Conservation (phyloP, 148 eudicot species). For the Camellia sinensis region DNA sequence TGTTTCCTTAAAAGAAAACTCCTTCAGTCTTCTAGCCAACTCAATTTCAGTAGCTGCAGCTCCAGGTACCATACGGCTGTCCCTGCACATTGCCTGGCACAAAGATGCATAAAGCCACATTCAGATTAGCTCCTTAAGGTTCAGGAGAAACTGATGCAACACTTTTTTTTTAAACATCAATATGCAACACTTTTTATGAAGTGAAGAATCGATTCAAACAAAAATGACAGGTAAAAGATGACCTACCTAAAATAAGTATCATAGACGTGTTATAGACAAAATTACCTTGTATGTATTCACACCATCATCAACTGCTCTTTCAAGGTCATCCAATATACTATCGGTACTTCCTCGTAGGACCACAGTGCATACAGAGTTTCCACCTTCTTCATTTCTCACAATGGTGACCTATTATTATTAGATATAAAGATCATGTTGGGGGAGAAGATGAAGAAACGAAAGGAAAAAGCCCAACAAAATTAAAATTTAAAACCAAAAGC, state of each 20-base stretch:
- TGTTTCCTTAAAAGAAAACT: no score
- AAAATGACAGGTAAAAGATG: no score
- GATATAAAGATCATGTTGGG: background rate
- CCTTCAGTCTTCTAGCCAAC: no score
- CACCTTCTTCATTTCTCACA: conserved; percentile 93
- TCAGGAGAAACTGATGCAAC: background rate
- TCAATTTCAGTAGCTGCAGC: no score
- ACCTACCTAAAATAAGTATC: no score
- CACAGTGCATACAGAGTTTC: conserved; percentile 84
- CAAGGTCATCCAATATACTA: conserved; percentile 97
- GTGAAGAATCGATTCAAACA: no score
- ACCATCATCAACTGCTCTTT: conserved; percentile 98
- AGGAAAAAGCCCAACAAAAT: background rate
- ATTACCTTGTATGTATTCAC: conserved; percentile 86
- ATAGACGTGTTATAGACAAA: background rate
- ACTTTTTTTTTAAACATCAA: background rate
- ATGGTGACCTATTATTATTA: conserved; percentile 55
- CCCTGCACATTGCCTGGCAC: no score
- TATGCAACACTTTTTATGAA: no score
- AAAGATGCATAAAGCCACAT: background rate
- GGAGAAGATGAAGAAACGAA: background rate
- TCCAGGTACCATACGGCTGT: no score
- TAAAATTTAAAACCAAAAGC: background rate
- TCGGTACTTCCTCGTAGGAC: conserved; percentile 91
- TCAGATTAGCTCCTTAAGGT: background rate